These are phyloP conservation scores for Paxillus ammoniavirescens DNA, from an alignment of 768 basidiomycete genomes.

Conservation along the genomic window DNA sequence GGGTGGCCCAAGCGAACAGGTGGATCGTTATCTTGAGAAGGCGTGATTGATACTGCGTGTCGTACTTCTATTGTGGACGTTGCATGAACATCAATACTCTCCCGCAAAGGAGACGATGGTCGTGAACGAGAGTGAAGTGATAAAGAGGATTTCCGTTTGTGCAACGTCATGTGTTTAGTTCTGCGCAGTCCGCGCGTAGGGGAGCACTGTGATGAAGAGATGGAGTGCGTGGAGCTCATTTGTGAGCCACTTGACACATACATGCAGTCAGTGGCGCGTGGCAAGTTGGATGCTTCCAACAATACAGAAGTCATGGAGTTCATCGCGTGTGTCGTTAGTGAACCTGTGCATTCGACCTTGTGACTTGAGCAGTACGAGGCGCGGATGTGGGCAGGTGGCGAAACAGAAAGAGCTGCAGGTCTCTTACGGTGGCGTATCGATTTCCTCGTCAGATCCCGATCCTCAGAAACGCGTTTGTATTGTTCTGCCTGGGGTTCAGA, in stretches of 20 bases:
- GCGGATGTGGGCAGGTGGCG: conserved; percentile 6
- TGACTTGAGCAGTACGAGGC: conserved; percentile 12
- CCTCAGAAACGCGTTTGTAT: conserved; percentile 11
- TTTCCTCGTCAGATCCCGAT: conserved; percentile 11
- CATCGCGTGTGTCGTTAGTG: conserved; percentile 11
- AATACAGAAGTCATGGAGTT: conserved; percentile 20
- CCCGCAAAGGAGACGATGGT: conserved; percentile 24
- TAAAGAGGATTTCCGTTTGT: conserved; percentile 26
- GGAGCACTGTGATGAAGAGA: conserved; percentile 24
- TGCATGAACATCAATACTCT: conserved; percentile 16
- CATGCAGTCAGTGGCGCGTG: conserved; percentile 19
- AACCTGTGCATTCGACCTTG: conserved; percentile 3
- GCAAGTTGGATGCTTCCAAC: conserved; percentile 19
- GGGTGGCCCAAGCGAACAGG: conserved; percentile 48
- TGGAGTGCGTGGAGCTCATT: conserved; percentile 20
- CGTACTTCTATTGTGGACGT: conserved; percentile 17
- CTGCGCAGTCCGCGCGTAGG: conserved; percentile 39
- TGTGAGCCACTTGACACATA: conserved; percentile 12
- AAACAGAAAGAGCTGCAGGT: conserved; percentile 22
- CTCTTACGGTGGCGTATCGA: conserved; percentile 16
- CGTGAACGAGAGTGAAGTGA: conserved; percentile 19
- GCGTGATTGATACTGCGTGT: conserved; percentile 15
- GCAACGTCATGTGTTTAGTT: conserved; percentile 35
- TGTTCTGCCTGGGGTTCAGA: conserved; percentile 6
- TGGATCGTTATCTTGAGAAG: conserved; percentile 23